Conservation (phyloP, 2,329 filamentous ascomycete species). For the Pseudovirgaria hyperparasitica region DNA sequence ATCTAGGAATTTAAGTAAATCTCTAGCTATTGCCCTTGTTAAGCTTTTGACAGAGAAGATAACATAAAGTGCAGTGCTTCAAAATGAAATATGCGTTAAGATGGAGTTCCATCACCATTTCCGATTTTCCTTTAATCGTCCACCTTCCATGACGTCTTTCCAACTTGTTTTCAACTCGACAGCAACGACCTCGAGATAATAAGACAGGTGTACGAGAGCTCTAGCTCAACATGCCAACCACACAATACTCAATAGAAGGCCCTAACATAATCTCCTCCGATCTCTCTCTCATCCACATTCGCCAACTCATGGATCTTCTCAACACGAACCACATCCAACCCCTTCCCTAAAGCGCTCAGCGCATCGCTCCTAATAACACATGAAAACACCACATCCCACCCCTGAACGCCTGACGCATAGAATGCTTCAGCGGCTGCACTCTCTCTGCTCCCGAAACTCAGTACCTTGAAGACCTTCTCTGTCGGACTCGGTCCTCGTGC, state of each 20-base stretch:
- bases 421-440: slow-evolving; percentile 17
- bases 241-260: slow-evolving; percentile 20
- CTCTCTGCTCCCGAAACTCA: slow-evolving; percentile 19
- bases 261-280: slow-evolving; percentile 9
- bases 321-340: slow-evolving; percentile 6
- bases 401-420: slow-evolving; percentile 15
- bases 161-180: no score
- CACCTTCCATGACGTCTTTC: no score
- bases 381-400: slow-evolving; percentile 19
- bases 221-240: no score
- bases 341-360: slow-evolving; percentile 13
- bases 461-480: slow-evolving; percentile 17
- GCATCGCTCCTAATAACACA: slow-evolving; percentile 16
- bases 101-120: no score
- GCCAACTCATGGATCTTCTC: slow-evolving; percentile 14
- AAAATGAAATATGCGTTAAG: no score
- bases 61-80: no score
- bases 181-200: no score
- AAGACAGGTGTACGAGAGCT: no score
- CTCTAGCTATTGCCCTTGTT: no score
- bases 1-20: no score
- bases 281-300: slow-evolving; percentile 10
- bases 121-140: no score
- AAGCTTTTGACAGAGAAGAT: no score
- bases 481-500: slow-evolving; percentile 6